A percentile compares a stretch with the other conserved stretches of the same genome.
Evolutionary conservation across 108 stramenopile genomes (phyloP).

Genomic region (Hondaea fermentalgiana): DNA sequence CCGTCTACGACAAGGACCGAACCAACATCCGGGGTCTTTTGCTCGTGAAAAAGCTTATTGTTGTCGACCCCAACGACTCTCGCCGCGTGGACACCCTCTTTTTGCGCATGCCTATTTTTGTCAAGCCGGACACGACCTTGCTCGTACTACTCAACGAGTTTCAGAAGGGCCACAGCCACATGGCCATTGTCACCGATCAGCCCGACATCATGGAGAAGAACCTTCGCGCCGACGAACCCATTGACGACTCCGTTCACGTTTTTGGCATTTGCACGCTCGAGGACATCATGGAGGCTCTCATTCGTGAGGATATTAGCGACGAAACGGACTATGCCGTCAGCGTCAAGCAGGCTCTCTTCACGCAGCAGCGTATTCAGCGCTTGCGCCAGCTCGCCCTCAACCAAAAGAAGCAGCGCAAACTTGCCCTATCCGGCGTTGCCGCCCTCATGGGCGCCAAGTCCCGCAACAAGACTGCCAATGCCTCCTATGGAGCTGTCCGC

Average conservation of each 20-base stretch:
- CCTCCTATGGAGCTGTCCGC: background rate
- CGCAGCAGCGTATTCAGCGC: background rate
- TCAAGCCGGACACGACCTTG: background rate
- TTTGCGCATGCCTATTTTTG: background rate
- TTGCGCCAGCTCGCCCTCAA: background rate
- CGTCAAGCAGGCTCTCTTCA: background rate
- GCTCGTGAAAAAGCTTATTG: constrained; percentile 15
- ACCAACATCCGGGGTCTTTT: background rate
- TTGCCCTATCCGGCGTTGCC: background rate
- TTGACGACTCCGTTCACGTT: background rate
- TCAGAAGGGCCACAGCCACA: constrained; percentile 10
- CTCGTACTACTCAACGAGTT: background rate
- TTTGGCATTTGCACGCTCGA: constrained; percentile 1
- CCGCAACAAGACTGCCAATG: background rate
- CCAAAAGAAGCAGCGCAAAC: constrained; percentile 9
- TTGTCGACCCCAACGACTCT: background rate
- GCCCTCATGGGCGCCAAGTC: background rate
- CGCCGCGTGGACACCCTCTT: background rate
- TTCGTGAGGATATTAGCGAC: constrained; percentile 4
- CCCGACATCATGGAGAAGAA: background rate
- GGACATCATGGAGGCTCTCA: constrained; percentile 10
- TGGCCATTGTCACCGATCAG: background rate
- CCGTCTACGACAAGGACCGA: background rate
- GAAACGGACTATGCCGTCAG: background rate
- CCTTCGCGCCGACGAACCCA: background rate